Evolutionary conservation across 257 asterid species (phyloP).

Genomic region (Solanum chiquidenum): DNA sequence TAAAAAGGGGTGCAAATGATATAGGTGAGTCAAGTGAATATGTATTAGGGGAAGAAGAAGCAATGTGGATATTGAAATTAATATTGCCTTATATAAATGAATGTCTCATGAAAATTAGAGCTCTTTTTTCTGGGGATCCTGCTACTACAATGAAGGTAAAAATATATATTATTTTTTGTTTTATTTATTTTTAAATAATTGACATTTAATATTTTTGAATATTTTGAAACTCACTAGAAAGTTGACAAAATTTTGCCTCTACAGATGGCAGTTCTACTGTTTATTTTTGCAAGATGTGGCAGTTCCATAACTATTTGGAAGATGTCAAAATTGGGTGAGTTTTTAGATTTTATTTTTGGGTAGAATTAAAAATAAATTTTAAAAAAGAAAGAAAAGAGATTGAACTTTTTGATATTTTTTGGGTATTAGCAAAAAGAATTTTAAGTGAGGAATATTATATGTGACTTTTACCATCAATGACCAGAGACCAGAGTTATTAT

Average conservation of each 20-base stretch:
- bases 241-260: neutral
- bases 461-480: no score
- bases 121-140: conserved; percentile 97
- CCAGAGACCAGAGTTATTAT: no score
- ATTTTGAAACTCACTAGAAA: neutral
- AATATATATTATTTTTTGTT: neutral
- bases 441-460: neutral
- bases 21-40: conserved; percentile 22
- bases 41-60: conserved; percentile 82
- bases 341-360: neutral
- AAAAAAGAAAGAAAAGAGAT: no score
- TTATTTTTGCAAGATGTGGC: conserved; percentile 84
- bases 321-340: conserved; percentile 71
- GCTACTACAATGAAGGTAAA: conserved; percentile 87
- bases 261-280: conserved; percentile 81
- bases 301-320: conserved; percentile 82
- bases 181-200: neutral
- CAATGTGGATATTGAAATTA: conserved; percentile 53
- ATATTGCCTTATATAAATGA: conserved; percentile 68
- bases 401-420: neutral
- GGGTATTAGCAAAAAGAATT: neutral
- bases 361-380: neutral
- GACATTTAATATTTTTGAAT: neutral
- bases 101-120: conserved; percentile 57
- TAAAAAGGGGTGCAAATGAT: conserved; percentile 32